Evolutionary conservation across 495 filamentous ascomycete genomes (phyloP), one percentile per base, ranked within the genome.

Genomic region (Hypomontagnella submonticulosa): DNA sequence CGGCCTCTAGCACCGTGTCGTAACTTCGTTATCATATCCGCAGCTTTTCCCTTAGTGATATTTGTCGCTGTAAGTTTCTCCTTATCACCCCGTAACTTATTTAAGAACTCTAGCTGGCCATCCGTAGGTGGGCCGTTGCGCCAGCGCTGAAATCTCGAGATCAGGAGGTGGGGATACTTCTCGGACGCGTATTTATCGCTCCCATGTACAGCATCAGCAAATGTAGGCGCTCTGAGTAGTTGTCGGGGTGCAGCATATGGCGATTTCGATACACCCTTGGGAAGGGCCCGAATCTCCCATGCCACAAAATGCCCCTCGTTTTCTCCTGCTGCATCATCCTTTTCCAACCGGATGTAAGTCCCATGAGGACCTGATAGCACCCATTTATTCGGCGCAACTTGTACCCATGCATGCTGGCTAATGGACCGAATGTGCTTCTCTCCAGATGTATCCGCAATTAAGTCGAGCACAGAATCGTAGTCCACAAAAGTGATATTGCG

Each of bases 1-100:
- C 85, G 82, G 9, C 90, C 89, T 67, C 86, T 86, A 8, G 90
- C 91, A 0, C 95, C 95, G 72, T 91, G 88, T 66, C 88, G 92
- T 57, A 97, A 67, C 71, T 97, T 97, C 1, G 90, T 96, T 61
- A 98, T 97, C 85, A 97, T 92, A 77, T 99, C 95, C 15, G 83
- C 83, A 32, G 95, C 96, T 68, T 86, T 84, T 1, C 95, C 95
- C 54, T 92, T 92, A 4, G 86, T 96, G 40, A 97, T 58, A 30
- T 85, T 81, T 1, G 70, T 72, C 0, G 75, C 37, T n/a, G 62
- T 79, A 13, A 95, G 70, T 47, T 81, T 77, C n/a, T 87, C 81
- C 1, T 85, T 72, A 8, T 81, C 75, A 1, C 79, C 75, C 4
- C 86, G 77, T 4, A 89, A 67, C 63, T 84, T 88, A 65, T 96